Evolutionary conservation across 2,329 filamentous ascomycete genomes (phyloP), one percentile per base, ranked within the genome.

Genomic region (Monosporascus sp.): DNA sequence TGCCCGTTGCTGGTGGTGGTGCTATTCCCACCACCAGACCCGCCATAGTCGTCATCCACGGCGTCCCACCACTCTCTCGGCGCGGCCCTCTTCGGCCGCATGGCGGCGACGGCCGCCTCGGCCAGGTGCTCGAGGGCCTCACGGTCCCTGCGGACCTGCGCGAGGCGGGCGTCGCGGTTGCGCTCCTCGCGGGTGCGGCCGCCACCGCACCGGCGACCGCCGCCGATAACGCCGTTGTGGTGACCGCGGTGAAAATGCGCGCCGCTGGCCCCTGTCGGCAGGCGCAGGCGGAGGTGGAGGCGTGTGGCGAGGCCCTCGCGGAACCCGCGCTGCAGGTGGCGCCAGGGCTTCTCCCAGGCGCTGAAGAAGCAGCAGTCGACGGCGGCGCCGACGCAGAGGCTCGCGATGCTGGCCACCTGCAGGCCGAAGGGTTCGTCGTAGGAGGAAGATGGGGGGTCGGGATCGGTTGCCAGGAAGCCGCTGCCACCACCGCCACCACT

Each of bases 291-390:
- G 9, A 62, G 47, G 0, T 59, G 55, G 45, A 70, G 46, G 49
- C 60, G 52, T 51, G 59, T 51, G 24, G 53, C 60, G 44, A 72
- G 52, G 7, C 58, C 52, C 37, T 60, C 63, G 65, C 68, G 70
- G 54, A 72, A 69, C 3, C 65, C 64, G 52, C 62, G 66, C 14
- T 57, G 64, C 48, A 82, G 78, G 53, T 84, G 76, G 45, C 73
- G 72, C 88, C 88, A 92, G 0, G 88, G 88, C 65, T 82, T 83
- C 67, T 93, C 89, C 45, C 87, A 79, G 31, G 80, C 72, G 31
- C 78, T 80, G 68, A 92, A 92, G 22, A 92, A 77, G 52, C 79
- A 68, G 55, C 85, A 84, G 64, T 92, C 86, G 1, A 84, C 82
- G 1, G 82, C 76, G 2, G 87, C 88, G 68, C 91, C 87, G 37